Percentiles rank a stretch among this genome's conserved stretches.
Conservation (phyloP, 768 basidiomycete genomes). For the Suillus fuscotomentosus region DNA sequence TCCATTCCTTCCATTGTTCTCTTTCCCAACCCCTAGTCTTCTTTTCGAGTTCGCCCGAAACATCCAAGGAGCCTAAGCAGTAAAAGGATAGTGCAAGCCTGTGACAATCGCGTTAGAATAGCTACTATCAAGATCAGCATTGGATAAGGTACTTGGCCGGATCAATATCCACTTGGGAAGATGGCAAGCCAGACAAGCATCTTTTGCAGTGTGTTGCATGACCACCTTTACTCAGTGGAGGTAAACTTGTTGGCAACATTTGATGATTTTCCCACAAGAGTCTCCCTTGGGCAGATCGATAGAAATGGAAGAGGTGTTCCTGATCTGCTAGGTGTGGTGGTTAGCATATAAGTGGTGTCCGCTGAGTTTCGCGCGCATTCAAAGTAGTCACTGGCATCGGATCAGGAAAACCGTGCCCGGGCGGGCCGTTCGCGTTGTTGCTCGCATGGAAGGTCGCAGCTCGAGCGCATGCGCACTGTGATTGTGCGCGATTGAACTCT, state of each 20-base stretch:
- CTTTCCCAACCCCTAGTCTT: slow-evolving; percentile 52
- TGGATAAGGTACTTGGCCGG: slow-evolving; percentile 55
- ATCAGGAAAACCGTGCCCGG: background rate
- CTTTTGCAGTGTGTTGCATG: slow-evolving; percentile 68
- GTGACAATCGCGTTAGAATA: slow-evolving; percentile 10
- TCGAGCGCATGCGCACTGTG: background rate
- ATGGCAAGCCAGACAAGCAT: slow-evolving; percentile 70
- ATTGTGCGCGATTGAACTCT: background rate
- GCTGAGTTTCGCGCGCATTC: background rate
- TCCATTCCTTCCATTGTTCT: slow-evolving; percentile 74
- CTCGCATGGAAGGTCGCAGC: background rate
- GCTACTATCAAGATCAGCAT: slow-evolving; percentile 14
- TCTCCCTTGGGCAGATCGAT: background rate
- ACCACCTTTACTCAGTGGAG: slow-evolving; percentile 39
- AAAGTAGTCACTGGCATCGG: background rate
- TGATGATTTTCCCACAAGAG: background rate
- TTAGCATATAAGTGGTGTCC: background rate
- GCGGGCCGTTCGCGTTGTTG: background rate
- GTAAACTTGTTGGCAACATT: slow-evolving; percentile 7
- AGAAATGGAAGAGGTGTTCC: background rate
- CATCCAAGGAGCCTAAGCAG: slow-evolving; percentile 79
- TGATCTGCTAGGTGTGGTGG: background rate
- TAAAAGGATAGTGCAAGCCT: slow-evolving; percentile 90
- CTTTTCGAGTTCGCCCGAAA: slow-evolving; percentile 51
- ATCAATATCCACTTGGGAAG: slow-evolving; percentile 67